Conservation (phyloP, 495 filamentous ascomycete species). For the Penicillium paradoxum region DNA sequence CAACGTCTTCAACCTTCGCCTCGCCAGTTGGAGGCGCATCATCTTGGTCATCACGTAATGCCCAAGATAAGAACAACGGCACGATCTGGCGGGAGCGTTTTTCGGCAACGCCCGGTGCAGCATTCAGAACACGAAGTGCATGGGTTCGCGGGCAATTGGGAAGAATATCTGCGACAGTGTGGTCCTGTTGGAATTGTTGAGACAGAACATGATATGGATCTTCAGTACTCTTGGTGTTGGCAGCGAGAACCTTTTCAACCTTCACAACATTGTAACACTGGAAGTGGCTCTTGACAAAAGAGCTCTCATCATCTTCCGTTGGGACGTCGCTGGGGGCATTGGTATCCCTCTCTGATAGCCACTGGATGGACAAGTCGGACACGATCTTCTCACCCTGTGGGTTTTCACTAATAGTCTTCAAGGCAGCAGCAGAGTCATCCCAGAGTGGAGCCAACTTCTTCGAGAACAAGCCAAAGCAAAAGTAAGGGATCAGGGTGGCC, state of each 20-base stretch:
- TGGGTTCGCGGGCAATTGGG: constrained; percentile 58
- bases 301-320: constrained; percentile 22
- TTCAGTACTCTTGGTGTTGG: constrained; percentile 23
- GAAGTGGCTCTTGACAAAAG: constrained; percentile 53
- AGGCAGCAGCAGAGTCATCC: constrained; percentile 71
- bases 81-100: constrained; percentile 78
- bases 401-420: constrained; percentile 69
- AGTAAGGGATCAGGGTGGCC: constrained; percentile 65
- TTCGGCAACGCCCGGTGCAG: constrained; percentile 71
- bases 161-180: constrained; percentile 29
- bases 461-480: constrained; percentile 85
- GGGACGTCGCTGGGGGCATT: constrained; percentile 9
- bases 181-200: constrained; percentile 32
- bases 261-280: constrained; percentile 71
- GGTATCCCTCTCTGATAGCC: constrained; percentile 61
- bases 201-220: constrained; percentile 21
- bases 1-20: constrained; percentile 7
- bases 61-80: constrained; percentile 80
- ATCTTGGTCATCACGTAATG: constrained; percentile 46
- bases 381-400: constrained; percentile 68
- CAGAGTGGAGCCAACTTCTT: constrained; percentile 76
- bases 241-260: constrained; percentile 43
- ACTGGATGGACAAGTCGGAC: constrained; percentile 68
- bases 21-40: constrained; percentile 34
- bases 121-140: constrained; percentile 72